Conservation (phyloP, 441 rosid species). For the Populus hybrid region DNA sequence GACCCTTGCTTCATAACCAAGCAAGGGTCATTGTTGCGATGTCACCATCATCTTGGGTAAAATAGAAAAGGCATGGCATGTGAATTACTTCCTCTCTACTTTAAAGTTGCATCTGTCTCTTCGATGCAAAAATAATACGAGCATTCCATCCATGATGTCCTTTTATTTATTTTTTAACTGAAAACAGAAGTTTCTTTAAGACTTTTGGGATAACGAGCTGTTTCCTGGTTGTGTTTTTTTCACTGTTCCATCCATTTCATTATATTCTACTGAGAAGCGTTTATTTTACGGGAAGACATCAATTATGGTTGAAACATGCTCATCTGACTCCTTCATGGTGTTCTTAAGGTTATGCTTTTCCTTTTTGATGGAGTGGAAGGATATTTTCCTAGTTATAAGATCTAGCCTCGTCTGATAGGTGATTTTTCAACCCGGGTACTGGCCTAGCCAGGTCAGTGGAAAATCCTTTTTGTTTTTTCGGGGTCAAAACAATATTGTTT, state of each 20-base stretch:
- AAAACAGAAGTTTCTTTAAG: background rate
- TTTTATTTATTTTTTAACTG: slow-evolving; percentile 1
- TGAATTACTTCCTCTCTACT: slow-evolving; percentile 9
- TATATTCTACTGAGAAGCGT: background rate
- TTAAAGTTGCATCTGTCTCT: background rate
- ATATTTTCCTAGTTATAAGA: background rate
- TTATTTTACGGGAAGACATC: background rate
- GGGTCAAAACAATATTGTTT: no score
- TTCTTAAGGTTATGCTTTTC: background rate
- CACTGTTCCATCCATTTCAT: background rate
- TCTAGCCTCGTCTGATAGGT: no score
- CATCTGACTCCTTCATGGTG: background rate
- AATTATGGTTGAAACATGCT: background rate
- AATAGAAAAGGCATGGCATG: background rate
- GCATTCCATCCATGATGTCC: background rate
- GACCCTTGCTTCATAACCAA: background rate
- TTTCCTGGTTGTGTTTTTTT: background rate
- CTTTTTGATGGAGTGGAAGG: background rate
- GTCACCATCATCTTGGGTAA: background rate
- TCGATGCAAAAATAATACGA: background rate
- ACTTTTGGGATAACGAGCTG: background rate
- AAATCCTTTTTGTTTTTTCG: no score
- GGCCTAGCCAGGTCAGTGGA: no score
- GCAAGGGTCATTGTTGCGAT: slow-evolving; percentile 3
- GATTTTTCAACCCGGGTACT: no score